A percentile compares a stretch with the other conserved stretches of the same genome.
Evolutionary conservation across 1,284 basidiomycete species (phyloP).

Genomic region (Malassezia globosa): DNA sequence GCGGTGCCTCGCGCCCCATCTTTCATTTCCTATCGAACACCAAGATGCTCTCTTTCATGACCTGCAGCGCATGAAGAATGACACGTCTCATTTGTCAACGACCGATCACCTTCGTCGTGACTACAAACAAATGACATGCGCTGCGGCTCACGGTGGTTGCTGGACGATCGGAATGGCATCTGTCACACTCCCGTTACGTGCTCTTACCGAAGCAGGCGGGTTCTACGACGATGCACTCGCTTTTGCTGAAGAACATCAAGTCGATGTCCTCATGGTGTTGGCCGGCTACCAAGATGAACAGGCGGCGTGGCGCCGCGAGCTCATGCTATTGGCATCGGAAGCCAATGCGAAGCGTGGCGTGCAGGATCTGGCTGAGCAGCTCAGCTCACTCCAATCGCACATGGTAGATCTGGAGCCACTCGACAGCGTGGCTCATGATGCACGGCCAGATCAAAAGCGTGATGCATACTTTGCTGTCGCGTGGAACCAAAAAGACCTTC

Average conservation of each 20-base stretch:
- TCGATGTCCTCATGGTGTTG: conserved; percentile 5
- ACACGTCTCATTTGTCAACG: conserved; percentile 59
- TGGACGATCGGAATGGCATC: conserved; percentile 11
- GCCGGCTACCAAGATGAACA: conserved; percentile 3
- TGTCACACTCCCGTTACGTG: neutral
- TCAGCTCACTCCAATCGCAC: neutral
- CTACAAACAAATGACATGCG: conserved; percentile 59
- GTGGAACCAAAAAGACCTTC: conserved; percentile 8
- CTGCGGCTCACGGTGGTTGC: neutral
- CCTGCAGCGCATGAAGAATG: conserved; percentile 57
- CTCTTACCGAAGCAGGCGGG: neutral
- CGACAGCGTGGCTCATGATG: neutral
- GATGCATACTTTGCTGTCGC: neutral
- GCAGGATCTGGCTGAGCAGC: neutral
- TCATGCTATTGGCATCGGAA: conserved; percentile 2
- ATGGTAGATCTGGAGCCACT: conserved; percentile 5
- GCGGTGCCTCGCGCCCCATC: conserved; percentile 52
- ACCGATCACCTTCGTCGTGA: conserved; percentile 75
- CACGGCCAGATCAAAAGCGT: too few species aligned
- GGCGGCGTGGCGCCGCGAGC: neutral
- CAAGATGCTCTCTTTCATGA: conserved; percentile 46
- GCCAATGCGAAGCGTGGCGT: neutral
- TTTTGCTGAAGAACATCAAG: neutral
- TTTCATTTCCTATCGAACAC: neutral
- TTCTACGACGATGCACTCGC: neutral